Evolutionary conservation across 2,329 filamentous ascomycete genomes (phyloP).

Genomic region (Fusarium vanettenii): DNA sequence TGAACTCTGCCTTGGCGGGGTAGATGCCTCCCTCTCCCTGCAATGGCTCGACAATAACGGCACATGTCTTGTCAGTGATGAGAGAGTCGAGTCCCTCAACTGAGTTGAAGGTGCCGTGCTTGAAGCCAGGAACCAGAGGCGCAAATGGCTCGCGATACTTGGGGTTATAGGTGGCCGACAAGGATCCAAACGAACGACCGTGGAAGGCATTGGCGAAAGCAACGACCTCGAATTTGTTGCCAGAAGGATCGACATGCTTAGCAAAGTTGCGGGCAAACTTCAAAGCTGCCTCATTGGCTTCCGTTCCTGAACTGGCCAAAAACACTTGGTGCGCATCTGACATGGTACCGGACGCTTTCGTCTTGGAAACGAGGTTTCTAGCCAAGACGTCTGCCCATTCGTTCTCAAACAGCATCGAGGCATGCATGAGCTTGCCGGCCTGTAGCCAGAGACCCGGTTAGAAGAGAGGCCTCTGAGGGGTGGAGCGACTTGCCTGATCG

Average conservation of each 20-base stretch:
- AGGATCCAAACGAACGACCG: slow-evolving; percentile 2
- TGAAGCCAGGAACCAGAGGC: slow-evolving; percentile 2
- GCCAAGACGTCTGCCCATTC: slow-evolving; percentile 7
- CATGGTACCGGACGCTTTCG: slow-evolving; percentile 5
- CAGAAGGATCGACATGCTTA: neutral
- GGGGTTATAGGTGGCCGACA: slow-evolving; percentile 7
- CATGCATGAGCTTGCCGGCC: slow-evolving; percentile 8
- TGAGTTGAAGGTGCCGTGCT: slow-evolving; percentile 2
- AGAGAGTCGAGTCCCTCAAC: neutral
- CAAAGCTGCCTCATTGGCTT: slow-evolving; percentile 7
- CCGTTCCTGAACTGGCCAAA: slow-evolving; percentile 1
- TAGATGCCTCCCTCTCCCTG: slow-evolving; percentile 9
- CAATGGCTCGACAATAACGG: slow-evolving; percentile 4
- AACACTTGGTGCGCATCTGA: slow-evolving; percentile 7
- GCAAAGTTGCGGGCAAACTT: slow-evolving; percentile 9
- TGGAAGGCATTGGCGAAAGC: slow-evolving; percentile 5
- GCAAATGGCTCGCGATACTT: slow-evolving; percentile 8
- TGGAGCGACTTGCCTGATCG: neutral
- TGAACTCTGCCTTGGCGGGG: slow-evolving; percentile 1
- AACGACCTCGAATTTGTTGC: slow-evolving; percentile 1
- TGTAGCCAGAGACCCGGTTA: neutral
- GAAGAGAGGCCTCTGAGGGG: neutral
- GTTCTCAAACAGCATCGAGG: slow-evolving; percentile 6
- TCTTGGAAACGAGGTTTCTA: neutral
- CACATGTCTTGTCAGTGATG: slow-evolving; percentile 3